These are phyloP conservation scores for Colletotrichum sojae DNA, from an alignment of 2,329 filamentous ascomycete genomes.

Conservation along the genomic window DNA sequence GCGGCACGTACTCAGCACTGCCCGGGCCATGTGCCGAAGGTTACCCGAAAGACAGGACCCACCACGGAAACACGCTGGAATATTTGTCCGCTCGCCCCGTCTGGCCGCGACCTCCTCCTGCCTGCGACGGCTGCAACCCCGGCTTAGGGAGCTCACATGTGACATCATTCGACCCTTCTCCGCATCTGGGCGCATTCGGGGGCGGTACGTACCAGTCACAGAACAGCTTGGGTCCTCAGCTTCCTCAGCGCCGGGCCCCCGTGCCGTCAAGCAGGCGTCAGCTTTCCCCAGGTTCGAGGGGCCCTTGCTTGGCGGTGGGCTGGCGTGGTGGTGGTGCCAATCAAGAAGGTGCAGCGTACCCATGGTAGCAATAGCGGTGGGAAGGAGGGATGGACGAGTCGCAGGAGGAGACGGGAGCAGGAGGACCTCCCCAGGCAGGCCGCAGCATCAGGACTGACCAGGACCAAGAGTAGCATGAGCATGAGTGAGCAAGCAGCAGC, in stretches of 20 bases:
- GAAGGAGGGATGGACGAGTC: background rate
- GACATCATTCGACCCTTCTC: conserved; percentile 41
- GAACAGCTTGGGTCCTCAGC: conserved; percentile 26
- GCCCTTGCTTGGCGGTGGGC: conserved; percentile 13
- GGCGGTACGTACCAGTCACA: conserved; percentile 30
- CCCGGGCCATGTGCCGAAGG: background rate
- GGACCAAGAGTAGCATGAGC: no score
- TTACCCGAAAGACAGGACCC: background rate
- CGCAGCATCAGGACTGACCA: conserved; percentile 2
- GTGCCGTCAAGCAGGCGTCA: conserved; percentile 28
- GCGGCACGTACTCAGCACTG: background rate
- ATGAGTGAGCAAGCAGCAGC: no score
- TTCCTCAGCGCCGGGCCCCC: conserved; percentile 10
- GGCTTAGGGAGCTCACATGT: conserved; percentile 17
- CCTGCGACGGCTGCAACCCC: background rate
- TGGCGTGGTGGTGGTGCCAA: conserved; percentile 36
- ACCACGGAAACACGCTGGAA: conserved; percentile 4
- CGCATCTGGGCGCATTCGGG: conserved; percentile 39
- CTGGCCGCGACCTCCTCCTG: background rate
- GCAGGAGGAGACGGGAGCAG: conserved; percentile 8
- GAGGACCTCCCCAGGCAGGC: background rate
- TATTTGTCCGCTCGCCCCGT: conserved; percentile 11
- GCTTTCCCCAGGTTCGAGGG: conserved; percentile 39
- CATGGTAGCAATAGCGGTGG: conserved; percentile 6
- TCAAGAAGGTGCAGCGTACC: conserved; percentile 28